A percentile compares a stretch with the other conserved stretches of the same genome.
These are phyloP conservation scores for Marchantia polymorpha DNA, from an alignment of 225 moss, liverwort and hornwort species.

Conservation along the genomic window DNA sequence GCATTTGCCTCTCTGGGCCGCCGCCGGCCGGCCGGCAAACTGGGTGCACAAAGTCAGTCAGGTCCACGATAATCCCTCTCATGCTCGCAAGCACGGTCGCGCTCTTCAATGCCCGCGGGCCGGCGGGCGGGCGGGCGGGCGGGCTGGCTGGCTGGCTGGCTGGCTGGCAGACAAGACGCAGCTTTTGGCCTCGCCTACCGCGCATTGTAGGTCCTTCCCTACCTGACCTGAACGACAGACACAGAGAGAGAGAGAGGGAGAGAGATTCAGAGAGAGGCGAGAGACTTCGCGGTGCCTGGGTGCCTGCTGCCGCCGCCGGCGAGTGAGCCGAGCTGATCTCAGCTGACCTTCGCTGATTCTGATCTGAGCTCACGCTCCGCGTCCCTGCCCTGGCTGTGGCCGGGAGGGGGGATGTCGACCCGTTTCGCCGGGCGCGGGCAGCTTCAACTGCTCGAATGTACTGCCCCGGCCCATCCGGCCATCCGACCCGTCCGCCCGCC, in stretches of 20 bases:
- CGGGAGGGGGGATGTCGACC: too few species aligned
- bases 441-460: too few species aligned
- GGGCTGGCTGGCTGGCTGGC: not conserved
- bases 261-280: not conserved
- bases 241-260: not conserved
- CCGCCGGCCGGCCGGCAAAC: conserved; percentile 7
- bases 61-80: conserved; percentile 1
- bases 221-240: not conserved
- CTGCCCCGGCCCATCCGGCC: too few species aligned
- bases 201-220: not conserved
- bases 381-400: too few species aligned
- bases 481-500: too few species aligned
- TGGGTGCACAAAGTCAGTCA: not conserved
- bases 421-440: too few species aligned
- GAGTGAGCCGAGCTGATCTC: not conserved
- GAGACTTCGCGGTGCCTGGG: too few species aligned
- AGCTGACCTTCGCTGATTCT: not conserved
- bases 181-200: conserved; percentile 10
- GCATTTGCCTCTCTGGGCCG: not conserved
- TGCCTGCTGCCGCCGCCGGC: conserved; percentile 3
- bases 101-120: not conserved
- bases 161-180: conserved; percentile 1
- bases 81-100: conserved; percentile 7
- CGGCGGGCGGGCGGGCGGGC: too few species aligned
- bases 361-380: not conserved